These are phyloP conservation scores for apple (Malus domestica) DNA, from an alignment of 306 rosid species.

Conservation along the genomic window ASM211411v1 NC_041803.1:30104001-30104500, in stretches of 20 bases:
- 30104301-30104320: conserved; percentile 27
- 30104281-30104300: conserved; percentile 28
- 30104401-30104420: conserved; percentile 66
- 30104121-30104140: conserved; percentile 33
- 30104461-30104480: conserved; percentile 80
- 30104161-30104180: conserved; percentile 57
- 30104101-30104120: conserved; percentile 78
- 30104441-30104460: conserved; percentile 75
- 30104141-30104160: conserved; percentile 45
- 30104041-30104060: background rate
- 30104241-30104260: conserved; percentile 41
- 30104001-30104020: conserved; percentile 97
- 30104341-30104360: conserved; percentile 31
- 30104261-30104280: conserved; percentile 65
- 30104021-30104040: background rate
- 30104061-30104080: background rate
- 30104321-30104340: conserved; percentile 32
- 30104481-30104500: conserved; percentile 37
- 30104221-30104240: conserved; percentile 60
- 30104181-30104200: conserved; percentile 42
- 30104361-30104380: conserved; percentile 66
- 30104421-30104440: conserved; percentile 46
- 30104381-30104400: conserved; percentile 85
- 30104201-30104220: conserved; percentile 51
- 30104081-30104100: conserved; percentile 33